Evolutionary conservation across 805 yeast species (phyloP).

Genomic region (Dipodascopsis uninucleata): DNA sequence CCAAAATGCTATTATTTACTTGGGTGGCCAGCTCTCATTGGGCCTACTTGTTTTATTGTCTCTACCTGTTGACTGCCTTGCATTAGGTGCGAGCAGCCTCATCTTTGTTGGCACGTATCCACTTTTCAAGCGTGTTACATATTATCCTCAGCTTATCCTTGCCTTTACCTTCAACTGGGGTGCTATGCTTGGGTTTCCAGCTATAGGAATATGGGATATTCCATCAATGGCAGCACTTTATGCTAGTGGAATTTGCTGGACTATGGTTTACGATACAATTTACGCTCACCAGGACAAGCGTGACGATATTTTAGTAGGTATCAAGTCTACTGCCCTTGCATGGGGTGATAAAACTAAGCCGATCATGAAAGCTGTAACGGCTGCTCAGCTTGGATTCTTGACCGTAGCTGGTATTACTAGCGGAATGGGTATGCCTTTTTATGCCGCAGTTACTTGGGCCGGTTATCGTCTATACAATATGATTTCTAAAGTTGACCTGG

Average conservation of each 20-base stretch:
- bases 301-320: constrained; percentile 85
- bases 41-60: constrained; percentile 70
- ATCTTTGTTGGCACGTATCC: constrained; percentile 85
- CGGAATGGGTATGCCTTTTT: constrained; percentile 85
- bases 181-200: constrained; percentile 89
- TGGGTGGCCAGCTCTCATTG: constrained; percentile 67
- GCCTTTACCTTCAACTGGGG: constrained; percentile 93
- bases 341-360: constrained; percentile 83
- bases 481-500: constrained; percentile 72
- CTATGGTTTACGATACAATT: constrained; percentile 91
- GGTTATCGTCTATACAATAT: constrained; percentile 63
- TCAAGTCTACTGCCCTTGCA: constrained; percentile 89
- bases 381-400: constrained; percentile 62
- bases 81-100: constrained; percentile 75
- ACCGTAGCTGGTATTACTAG: constrained; percentile 67
- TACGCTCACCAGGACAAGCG: constrained; percentile 96
- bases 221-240: constrained; percentile 75
- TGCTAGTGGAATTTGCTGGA: constrained; percentile 78
- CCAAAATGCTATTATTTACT: constrained; percentile 63
- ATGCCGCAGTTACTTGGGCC: constrained; percentile 59
- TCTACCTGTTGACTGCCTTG: constrained; percentile 77
- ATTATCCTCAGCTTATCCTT: constrained; percentile 85
- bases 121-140: constrained; percentile 87
- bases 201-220: constrained; percentile 76
- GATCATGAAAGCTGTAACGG: constrained; percentile 59